Conservation (phyloP, 169 alveolate genomes). For the Babesia sp. region DNA sequence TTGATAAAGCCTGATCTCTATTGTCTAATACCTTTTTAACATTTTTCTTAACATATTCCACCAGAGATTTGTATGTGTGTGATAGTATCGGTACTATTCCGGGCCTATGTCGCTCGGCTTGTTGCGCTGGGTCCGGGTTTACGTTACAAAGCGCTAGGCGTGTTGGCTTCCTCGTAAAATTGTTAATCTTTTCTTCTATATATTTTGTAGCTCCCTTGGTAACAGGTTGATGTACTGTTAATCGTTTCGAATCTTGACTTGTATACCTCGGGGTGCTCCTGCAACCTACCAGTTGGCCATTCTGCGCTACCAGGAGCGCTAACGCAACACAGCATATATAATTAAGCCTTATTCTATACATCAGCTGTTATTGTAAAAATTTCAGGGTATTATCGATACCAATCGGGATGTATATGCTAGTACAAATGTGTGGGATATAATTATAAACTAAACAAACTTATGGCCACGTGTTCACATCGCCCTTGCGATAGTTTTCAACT, state of each 20-base stretch:
- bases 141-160: background rate
- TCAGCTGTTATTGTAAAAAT: background rate
- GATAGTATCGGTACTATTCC: background rate
- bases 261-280: background rate
- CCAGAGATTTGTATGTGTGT: background rate
- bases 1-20: constrained; percentile 19
- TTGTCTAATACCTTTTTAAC: constrained; percentile 7
- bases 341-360: background rate
- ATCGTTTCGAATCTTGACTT: background rate
- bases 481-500: constrained; percentile 68
- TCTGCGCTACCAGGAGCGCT: background rate
- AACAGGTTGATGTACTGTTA: background rate
- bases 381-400: too few relatives aligned
- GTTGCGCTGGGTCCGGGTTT: background rate
- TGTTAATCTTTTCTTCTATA: too few relatives aligned
- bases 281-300: background rate
- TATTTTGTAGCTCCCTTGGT: too few relatives aligned
- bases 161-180: background rate
- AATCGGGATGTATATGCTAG: too few relatives aligned
- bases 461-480: constrained; percentile 44
- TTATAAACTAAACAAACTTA: too few relatives aligned
- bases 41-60: background rate
- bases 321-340: background rate
- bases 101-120: background rate
- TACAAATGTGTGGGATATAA: too few relatives aligned